phyloP scores from a whole-genome alignment of 2,329 filamentous ascomycete species.

The Penicillium sp. region DNA sequence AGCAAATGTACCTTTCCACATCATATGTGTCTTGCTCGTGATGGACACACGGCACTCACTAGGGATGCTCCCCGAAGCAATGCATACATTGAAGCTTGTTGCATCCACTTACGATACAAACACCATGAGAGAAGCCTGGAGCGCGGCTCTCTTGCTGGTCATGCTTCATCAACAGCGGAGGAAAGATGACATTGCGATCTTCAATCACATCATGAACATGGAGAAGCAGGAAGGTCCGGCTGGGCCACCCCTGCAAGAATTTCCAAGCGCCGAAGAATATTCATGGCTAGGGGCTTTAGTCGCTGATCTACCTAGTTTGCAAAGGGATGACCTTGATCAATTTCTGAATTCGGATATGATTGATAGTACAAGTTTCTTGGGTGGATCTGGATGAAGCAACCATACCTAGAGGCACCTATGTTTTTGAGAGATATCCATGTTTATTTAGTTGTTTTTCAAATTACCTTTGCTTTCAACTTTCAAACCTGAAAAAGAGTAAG shows the following conservation, averaged over 20 bases:
- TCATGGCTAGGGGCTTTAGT: conserved; percentile 43
- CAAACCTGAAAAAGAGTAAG: background rate
- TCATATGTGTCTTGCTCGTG: conserved; percentile 54
- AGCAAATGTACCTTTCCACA: conserved; percentile 59
- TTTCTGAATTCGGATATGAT: conserved; percentile 36
- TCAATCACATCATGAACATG: conserved; percentile 32
- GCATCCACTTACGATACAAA: conserved; percentile 45
- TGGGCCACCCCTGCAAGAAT: conserved; percentile 10
- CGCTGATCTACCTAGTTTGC: conserved; percentile 42
- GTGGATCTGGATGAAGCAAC: background rate
- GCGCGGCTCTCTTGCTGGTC: conserved; percentile 52
- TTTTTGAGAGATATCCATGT: background rate
- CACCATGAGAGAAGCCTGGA: conserved; percentile 51
- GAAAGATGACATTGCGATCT: conserved; percentile 34
- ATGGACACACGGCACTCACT: conserved; percentile 53
- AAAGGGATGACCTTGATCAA: conserved; percentile 42
- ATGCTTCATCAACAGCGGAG: conserved; percentile 50
- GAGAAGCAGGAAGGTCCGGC: conserved; percentile 16
- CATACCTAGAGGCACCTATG: background rate
- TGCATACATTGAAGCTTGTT: conserved; percentile 47
- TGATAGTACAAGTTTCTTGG: conserved; percentile 9
- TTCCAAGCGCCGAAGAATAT: conserved; percentile 30
- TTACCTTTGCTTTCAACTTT: background rate
- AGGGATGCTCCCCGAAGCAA: conserved; percentile 49
- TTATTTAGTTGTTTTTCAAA: background rate